Percentiles rank a stretch among this genome's conserved stretches.
These are phyloP conservation scores for Eucalyptus guilfoylei DNA, from an alignment of 345 rosid genomes.

Conservation along the genomic window DNA sequence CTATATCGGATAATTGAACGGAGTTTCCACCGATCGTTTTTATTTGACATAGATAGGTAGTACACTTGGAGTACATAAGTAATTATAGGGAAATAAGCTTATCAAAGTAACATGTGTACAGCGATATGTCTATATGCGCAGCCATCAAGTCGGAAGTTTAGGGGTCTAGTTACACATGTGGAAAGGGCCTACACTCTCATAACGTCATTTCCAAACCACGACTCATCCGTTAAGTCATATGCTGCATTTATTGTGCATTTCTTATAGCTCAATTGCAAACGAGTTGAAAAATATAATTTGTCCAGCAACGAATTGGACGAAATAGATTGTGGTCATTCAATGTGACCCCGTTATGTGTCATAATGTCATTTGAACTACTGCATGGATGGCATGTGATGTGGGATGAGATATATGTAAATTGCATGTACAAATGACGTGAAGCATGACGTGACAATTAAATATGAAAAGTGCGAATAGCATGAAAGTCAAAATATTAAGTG, in stretches of 20 bases:
- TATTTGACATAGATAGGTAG: background rate
- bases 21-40: background rate
- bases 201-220: background rate
- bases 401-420: rapidly evolving
- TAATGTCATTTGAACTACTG: background rate
- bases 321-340: background rate
- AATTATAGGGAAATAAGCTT: background rate
- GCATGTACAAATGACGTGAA: rapidly evolving
- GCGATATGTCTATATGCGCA: background rate
- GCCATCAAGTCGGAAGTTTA: rapidly evolving
- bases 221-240: background rate
- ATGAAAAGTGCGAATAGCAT: background rate
- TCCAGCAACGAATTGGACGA: rapidly evolving
- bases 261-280: background rate
- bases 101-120: background rate
- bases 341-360: background rate
- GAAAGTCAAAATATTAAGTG: too few species aligned
- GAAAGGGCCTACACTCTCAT: background rate
- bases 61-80: background rate
- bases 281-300: background rate
- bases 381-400: background rate
- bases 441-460: background rate
- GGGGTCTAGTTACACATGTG: too few species aligned
- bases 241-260: background rate
- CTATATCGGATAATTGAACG: background rate